These are phyloP conservation scores for Jamesozyma gamospora DNA, from an alignment of 805 yeast genomes.

Conservation along the genomic window DNA sequence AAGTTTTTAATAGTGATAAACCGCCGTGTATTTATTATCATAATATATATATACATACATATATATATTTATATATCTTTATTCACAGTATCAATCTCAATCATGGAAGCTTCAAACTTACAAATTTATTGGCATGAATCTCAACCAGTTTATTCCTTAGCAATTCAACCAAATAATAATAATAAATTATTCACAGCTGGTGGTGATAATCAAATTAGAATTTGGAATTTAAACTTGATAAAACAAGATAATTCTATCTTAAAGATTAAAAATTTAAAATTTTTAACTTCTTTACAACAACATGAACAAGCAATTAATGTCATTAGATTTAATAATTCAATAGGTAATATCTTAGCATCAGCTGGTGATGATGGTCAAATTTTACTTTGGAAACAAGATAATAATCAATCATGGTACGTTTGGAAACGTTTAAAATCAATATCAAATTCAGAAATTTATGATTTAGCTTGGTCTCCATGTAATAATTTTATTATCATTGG, in stretches of 20 bases:
- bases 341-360: conserved; percentile 64
- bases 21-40: no score
- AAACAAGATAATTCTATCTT: conserved; percentile 8
- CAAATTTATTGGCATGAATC: conserved; percentile 42
- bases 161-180: conserved; percentile 42
- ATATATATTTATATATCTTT: no score
- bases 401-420: conserved; percentile 56
- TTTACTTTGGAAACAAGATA: conserved; percentile 63
- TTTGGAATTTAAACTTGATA: conserved; percentile 33
- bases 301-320: conserved; percentile 94
- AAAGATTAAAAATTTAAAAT: conserved; percentile 46
- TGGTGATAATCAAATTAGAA: conserved; percentile 83
- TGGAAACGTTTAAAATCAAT: conserved; percentile 41
- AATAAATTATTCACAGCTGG: conserved; percentile 80
- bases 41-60: no score
- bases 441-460: conserved; percentile 71
- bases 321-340: conserved; percentile 57
- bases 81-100: no score
- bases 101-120: conserved; percentile 22
- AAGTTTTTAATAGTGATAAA: no score
- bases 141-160: conserved; percentile 61
- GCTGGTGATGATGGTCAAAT: conserved; percentile 95
- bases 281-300: conserved; percentile 69
- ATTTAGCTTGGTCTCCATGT: conserved; percentile 88
- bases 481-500: conserved; percentile 71